Evolutionary conservation across 2,329 filamentous ascomycete species (phyloP), one percentile per base, ranked within the genome.

Genomic region (Stemphylium beticola): DNA sequence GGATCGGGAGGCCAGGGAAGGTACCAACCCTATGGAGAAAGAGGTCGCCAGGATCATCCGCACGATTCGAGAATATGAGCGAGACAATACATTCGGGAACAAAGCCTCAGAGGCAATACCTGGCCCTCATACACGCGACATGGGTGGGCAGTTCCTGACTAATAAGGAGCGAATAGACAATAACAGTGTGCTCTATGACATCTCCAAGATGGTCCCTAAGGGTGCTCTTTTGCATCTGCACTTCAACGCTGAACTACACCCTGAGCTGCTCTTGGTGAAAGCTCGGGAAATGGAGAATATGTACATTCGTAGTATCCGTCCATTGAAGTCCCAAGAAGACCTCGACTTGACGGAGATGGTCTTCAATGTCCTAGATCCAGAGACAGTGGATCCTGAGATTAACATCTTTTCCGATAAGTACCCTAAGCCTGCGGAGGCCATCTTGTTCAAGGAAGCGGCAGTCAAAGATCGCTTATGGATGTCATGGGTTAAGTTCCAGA

Each of bases 161-260:
- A 80, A 80, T 64, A 76, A 76, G 55, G 58, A 68, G 3, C 71
- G 75, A 1, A 80, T 81, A 42, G 73, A 78, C 39, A 73, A 81
- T 33, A 47, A 79, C 41, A 90, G 88, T 8, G 73, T 77, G 38
- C 67, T 92, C 12, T 85, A 86, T 62, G 62, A 78, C 24, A 80
- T 88, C 22, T 83, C 86, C 5, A 77, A 76, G 29, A 68, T 72
- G 52, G 83, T 90, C 78, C 89, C 89, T 37, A 92, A 92, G 72
- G 89, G 88, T 2, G 83, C 83, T 0, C 87, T 92, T 68, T 78
- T 92, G 20, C 89, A 92, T 71, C 83, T 91, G 20, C 89, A 92
- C 72, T 92, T 90, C 79, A 92, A 92, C 69, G 83, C 89, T n/a
- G 90, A 88, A 56, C 77, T 92, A 4, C 77, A 80, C 12, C 87